These are phyloP conservation scores for Fusarium guadeloupense DNA, from an alignment of 2,329 filamentous ascomycete genomes.

Conservation along the genomic window DNA sequence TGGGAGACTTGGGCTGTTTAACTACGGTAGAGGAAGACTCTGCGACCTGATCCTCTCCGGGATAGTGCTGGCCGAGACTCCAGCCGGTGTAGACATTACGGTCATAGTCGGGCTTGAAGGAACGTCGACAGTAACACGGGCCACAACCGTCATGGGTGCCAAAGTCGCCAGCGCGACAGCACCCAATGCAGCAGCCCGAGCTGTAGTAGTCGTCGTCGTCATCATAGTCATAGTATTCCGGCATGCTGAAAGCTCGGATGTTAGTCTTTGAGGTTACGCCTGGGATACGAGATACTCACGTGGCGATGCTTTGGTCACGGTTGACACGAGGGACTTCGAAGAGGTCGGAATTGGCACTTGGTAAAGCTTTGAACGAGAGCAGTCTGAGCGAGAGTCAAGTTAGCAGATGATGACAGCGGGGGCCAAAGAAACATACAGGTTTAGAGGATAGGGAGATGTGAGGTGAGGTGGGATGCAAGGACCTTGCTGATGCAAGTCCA, in stretches of 20 bases:
- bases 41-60: background rate
- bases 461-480: background rate
- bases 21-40: background rate
- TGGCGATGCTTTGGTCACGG: background rate
- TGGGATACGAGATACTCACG: background rate
- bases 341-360: background rate
- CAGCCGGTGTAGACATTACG: conserved; percentile 2
- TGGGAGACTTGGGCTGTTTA: background rate
- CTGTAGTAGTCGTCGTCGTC: conserved; percentile 1
- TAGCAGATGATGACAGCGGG: background rate
- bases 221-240: background rate
- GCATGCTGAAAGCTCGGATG: background rate
- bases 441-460: background rate
- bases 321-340: background rate
- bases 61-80: conserved; percentile 37
- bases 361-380: background rate
- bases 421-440: background rate
- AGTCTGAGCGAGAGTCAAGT: background rate
- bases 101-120: conserved; percentile 16
- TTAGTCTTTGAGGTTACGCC: background rate
- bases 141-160: conserved; percentile 47
- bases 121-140: conserved; percentile 18
- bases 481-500: conserved; percentile 5
- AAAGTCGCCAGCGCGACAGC: conserved; percentile 46
- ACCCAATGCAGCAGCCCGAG: conserved; percentile 44